Evolutionary conservation across 225 moss, liverwort and hornwort species (phyloP).

Genomic region (Polytrichum formosum): DNA sequence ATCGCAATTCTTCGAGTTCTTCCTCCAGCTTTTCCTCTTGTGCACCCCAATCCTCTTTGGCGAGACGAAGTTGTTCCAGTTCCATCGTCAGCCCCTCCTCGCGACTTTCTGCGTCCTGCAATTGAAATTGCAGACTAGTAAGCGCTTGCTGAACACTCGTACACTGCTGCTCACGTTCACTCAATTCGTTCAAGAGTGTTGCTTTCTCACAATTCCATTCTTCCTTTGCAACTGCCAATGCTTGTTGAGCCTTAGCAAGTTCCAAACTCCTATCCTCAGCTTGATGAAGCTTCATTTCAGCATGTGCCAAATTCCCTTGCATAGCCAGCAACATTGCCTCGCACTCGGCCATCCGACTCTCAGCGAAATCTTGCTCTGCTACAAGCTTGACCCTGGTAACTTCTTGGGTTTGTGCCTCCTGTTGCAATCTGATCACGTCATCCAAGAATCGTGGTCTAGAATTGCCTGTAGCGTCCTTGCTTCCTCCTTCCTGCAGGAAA

Average conservation of each 20-base stretch:
- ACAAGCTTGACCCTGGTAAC: constrained; percentile 14
- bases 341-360: constrained; percentile 12
- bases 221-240: constrained; percentile 9
- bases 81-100: constrained; percentile 15
- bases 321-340: constrained; percentile 16
- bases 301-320: constrained; percentile 13
- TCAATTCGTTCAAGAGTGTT: constrained; percentile 1
- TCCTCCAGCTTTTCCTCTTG: constrained; percentile 9
- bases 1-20: constrained; percentile 8
- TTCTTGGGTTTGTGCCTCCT: constrained; percentile 12
- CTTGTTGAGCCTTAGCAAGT: constrained; percentile 13
- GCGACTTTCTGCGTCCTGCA: constrained; percentile 13
- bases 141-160: constrained; percentile 10
- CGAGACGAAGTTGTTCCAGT: constrained; percentile 12
- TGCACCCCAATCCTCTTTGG: constrained; percentile 11
- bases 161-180: constrained; percentile 18
- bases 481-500: constrained; percentile 1
- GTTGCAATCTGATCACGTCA: constrained; percentile 14
- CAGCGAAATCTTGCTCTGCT: constrained; percentile 16
- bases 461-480: not conserved
- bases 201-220: constrained; percentile 19
- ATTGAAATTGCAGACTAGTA: constrained; percentile 14
- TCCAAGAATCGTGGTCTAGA: not conserved
- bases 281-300: constrained; percentile 15
- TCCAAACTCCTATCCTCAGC: constrained; percentile 16